phyloP scores from a whole-genome alignment of 2,329 filamentous ascomycete genomes.

The Acephala macrosclerotiorum region DNA sequence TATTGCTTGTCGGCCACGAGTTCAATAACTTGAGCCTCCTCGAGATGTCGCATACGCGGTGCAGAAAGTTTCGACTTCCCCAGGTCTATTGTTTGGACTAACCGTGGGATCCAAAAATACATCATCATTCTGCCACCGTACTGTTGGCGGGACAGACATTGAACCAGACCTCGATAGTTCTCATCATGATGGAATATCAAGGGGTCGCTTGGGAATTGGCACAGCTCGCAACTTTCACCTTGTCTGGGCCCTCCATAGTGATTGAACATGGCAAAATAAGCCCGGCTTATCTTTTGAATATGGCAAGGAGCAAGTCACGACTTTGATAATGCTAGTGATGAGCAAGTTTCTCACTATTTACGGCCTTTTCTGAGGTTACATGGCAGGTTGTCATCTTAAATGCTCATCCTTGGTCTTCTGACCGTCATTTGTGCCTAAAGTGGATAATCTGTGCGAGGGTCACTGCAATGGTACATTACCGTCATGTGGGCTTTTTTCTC shows the following conservation, averaged over 20 bases:
- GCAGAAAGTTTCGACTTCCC: too few species aligned
- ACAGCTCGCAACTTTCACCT: not conserved
- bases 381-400: conserved; percentile 10
- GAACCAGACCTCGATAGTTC: not conserved
- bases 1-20: not conserved
- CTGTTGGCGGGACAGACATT: not conserved
- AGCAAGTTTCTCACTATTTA: not conserved
- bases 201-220: not conserved
- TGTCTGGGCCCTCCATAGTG: not conserved
- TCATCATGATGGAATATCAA: not conserved
- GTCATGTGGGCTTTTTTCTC: not conserved
- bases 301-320: not conserved
- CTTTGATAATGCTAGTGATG: not conserved
- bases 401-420: not conserved
- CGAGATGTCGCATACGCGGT: not conserved
- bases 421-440: not conserved
- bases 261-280: not conserved
- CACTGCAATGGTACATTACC: not conserved
- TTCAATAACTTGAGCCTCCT: not conserved
- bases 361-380: conserved; percentile 1
- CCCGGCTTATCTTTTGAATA: not conserved
- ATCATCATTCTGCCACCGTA: not conserved
- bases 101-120: not conserved
- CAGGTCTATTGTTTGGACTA: not conserved
- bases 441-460: not conserved